Evolutionary conservation across 2,329 filamentous ascomycete genomes (phyloP), one percentile per base, ranked within the genome.

Genomic region (Zasmidium citrigriseum): DNA sequence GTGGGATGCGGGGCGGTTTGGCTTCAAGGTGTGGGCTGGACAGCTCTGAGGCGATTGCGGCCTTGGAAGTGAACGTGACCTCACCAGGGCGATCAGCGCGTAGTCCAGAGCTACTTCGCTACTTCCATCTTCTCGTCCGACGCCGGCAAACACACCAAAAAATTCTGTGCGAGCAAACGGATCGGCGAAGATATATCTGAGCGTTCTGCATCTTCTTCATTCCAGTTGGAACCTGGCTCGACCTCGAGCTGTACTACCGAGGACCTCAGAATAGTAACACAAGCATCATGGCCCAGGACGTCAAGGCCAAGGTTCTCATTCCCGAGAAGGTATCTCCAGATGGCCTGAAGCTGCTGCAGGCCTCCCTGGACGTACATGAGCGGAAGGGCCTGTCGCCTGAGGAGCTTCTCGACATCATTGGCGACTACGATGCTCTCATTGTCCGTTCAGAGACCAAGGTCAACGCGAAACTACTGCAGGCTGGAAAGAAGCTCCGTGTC

Each of bases 381-480:
- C 83, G 82, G 53, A 83, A 84, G 51, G 84, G 83, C 1, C 76
- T 93, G 16, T 82, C 81, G 2, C 74, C 87, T 0, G 79, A 86
- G 1, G 83, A 91, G 63, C 80, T 93, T 20, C 74, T 87, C 45
- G 65, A 77, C n/a, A 81, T 88, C 58, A 91, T 93, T 57, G 83
- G 86, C 0, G 77, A 82, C 21, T 93, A 93, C 72, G 85, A 92
- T 49, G 90, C 88, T 20, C 81, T 93, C 52, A 89, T 93, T 60
- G 86, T 93, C 44, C 86, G 90, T 2, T 93, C 89, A 38, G 90
- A 92, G 75, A 93, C 90, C 1, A 89, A 92, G 69, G 89, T 93
- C 59, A 93, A 88, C 0, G 82, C 87, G 0, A 77, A 82, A 2
- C 80, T 93, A 0, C 80, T 93, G 12, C 75, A 78, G 12, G 87